These are phyloP conservation scores for Helotiales sp. DNA, from an alignment of 2,329 filamentous ascomycete species.

Conservation along the genomic window DNA sequence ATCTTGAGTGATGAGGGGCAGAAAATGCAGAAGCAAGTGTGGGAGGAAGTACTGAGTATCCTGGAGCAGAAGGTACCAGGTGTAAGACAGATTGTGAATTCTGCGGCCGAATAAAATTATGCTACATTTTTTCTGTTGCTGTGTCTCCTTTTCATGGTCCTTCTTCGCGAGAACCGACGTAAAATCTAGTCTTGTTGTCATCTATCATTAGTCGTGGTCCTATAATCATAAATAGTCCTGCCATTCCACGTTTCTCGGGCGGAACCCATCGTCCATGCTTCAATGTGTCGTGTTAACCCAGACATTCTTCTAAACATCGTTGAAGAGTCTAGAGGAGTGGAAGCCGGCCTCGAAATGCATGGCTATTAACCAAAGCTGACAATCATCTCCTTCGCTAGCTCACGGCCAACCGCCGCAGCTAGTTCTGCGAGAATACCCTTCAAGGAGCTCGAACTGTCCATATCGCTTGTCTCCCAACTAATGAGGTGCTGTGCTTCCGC, in stretches of 20 bases:
- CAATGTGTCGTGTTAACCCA: not conserved
- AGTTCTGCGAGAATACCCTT: conserved; percentile 71
- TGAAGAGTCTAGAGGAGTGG: no score
- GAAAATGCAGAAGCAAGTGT: conserved; percentile 37
- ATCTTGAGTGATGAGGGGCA: conserved; percentile 33
- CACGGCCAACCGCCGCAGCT: conserved; percentile 67
- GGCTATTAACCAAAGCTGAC: conserved; percentile 44
- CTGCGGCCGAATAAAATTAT: not conserved
- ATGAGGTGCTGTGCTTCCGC: conserved; percentile 58
- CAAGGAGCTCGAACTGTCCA: conserved; percentile 56
- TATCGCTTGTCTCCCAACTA: conserved; percentile 60
- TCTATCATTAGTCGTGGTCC: not conserved
- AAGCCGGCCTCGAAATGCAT: no score
- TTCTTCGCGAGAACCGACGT: not conserved
- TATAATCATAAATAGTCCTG: not conserved
- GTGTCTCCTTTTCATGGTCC: not conserved
- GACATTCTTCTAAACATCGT: not conserved
- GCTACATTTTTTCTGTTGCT: not conserved
- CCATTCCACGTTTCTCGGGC: not conserved
- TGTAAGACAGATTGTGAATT: conserved; percentile 30
- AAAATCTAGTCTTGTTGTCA: not conserved
- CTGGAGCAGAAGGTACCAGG: conserved; percentile 32
- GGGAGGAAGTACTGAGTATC: conserved; percentile 36
- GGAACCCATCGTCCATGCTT: not conserved
- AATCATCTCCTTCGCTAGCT: conserved; percentile 60